Percentiles rank a stretch among this genome's conserved stretches.
phyloP scores from a whole-genome alignment of 805 yeast genomes.

The Candida mattraensis region DNA sequence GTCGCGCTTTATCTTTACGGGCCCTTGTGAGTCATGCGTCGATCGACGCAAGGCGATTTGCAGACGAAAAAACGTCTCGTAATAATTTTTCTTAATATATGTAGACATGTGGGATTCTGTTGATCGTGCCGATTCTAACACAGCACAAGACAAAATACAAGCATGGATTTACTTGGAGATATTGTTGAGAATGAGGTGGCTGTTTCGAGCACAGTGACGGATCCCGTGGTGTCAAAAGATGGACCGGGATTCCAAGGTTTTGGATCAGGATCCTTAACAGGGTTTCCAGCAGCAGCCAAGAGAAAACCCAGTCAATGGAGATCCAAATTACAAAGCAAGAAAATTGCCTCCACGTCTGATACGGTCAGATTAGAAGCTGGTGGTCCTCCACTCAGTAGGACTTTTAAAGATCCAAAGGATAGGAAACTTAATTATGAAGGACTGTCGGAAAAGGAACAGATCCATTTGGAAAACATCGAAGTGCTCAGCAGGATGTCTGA shows the following conservation, averaged over 20 bases:
- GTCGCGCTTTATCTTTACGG: too few species aligned
- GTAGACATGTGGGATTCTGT: neutral
- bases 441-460: constrained; percentile 65
- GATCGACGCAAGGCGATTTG: constrained; percentile 1
- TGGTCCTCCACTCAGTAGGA: constrained; percentile 11
- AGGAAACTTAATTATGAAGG: constrained; percentile 21
- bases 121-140: neutral
- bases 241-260: too few species aligned
- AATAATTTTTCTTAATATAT: neutral
- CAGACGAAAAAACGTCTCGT: neutral
- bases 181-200: constrained; percentile 69
- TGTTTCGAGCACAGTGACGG: constrained; percentile 17
- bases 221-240: constrained; percentile 3
- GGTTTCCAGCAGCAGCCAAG: constrained; percentile 38
- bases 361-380: constrained; percentile 10
- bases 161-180: constrained; percentile 73
- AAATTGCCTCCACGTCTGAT: constrained; percentile 30
- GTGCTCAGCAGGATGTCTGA: constrained; percentile 59
- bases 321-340: constrained; percentile 40
- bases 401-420: constrained; percentile 16
- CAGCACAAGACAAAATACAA: neutral
- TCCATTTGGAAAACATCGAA: constrained; percentile 73
- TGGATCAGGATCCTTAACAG: constrained; percentile 19
- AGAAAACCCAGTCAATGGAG: constrained; percentile 51
- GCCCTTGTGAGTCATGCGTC: neutral